A percentile compares a stretch with the other conserved stretches of the same genome.
Conservation (phyloP, 2,329 filamentous ascomycete genomes). For the Pseudocercospora fijiensis region DNA sequence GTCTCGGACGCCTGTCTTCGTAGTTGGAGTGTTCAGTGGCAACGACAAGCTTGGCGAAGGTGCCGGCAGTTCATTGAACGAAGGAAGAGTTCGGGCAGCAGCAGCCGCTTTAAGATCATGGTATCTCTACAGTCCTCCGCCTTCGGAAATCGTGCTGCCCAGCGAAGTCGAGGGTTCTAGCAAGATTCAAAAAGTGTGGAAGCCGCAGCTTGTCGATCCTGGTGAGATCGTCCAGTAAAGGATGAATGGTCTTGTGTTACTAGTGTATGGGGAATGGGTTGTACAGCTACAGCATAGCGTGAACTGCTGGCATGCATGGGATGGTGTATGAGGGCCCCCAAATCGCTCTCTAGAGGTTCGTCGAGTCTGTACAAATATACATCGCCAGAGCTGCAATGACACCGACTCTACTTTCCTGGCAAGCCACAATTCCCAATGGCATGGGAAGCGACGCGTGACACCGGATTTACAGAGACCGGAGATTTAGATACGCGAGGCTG, state of each 20-base stretch:
- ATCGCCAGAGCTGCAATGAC: slow-evolving; percentile 7
- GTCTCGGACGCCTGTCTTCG: slow-evolving; percentile 83
- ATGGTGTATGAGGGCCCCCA: neutral
- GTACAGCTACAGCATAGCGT: slow-evolving; percentile 9
- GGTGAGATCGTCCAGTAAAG: slow-evolving; percentile 53
- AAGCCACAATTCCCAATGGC: neutral
- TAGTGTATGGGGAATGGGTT: slow-evolving; percentile 3
- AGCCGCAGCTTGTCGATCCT: slow-evolving; percentile 57
- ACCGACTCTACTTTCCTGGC: slow-evolving; percentile 9
- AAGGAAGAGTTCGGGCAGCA: slow-evolving; percentile 74
- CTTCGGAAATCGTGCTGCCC: slow-evolving; percentile 52
- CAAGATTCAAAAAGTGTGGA: slow-evolving; percentile 44
- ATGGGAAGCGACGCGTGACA: neutral
- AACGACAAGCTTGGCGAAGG: slow-evolving; percentile 89
- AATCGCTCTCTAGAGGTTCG: neutral
- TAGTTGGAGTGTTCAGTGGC: slow-evolving; percentile 92
- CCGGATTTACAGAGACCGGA: neutral
- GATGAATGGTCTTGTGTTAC: slow-evolving; percentile 5
- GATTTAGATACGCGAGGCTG: neutral
- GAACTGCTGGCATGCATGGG: slow-evolving; percentile 12
- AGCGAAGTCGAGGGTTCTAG: slow-evolving; percentile 44
- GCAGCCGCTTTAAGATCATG: slow-evolving; percentile 86
- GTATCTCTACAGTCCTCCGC: slow-evolving; percentile 87
- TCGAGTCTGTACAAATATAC: slow-evolving; percentile 7
- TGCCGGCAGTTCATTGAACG: slow-evolving; percentile 72